A percentile compares a stretch with the other conserved stretches of the same genome.
These are phyloP conservation scores for Tardiomyces digboiensis DNA, from an alignment of 1,139 yeast genomes.

Conservation along the genomic window DNA sequence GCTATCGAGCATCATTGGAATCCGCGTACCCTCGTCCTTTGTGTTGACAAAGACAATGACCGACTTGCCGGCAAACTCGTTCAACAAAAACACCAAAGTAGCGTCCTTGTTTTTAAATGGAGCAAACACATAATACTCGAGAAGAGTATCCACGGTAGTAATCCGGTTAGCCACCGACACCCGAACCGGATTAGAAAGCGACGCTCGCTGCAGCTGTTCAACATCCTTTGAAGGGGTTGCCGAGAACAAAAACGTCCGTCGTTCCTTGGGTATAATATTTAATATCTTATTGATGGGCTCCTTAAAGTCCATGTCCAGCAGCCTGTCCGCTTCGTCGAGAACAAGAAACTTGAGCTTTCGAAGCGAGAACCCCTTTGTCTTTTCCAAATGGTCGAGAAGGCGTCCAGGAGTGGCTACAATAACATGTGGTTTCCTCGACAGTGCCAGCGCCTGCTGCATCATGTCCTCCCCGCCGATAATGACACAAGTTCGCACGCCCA, in stretches of 20 bases:
- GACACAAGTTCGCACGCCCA: conserved; percentile 84
- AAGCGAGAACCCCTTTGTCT: conserved; percentile 85
- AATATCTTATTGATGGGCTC: conserved; percentile 86
- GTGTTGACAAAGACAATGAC: conserved; percentile 89
- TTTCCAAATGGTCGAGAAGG: conserved; percentile 88
- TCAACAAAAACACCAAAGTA: conserved; percentile 66
- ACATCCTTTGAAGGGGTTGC: conserved; percentile 97
- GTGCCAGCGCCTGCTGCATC: conserved; percentile 95
- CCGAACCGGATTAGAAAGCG: conserved; percentile 79
- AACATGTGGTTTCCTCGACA: conserved; percentile 89
- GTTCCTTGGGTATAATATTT: conserved; percentile 71
- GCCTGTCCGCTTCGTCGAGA: conserved; percentile 96
- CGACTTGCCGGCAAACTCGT: conserved; percentile 80
- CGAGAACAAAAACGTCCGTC: conserved; percentile 84
- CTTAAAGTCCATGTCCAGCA: conserved; percentile 94
- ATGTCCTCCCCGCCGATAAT: conserved; percentile 98
- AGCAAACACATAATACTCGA: conserved; percentile 83
- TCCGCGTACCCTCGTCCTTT: conserved; percentile 89
- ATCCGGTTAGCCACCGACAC: conserved; percentile 85
- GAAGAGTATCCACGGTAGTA: conserved; percentile 86
- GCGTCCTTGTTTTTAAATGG: conserved; percentile 94
- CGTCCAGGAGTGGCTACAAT: conserved; percentile 97
- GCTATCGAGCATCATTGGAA: conserved; percentile 70
- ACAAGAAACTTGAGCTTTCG: conserved; percentile 75
- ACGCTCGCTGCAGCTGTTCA: conserved; percentile 90